Evolutionary conservation across 2,329 filamentous ascomycete genomes (phyloP).

Genomic region (Cercospora beticola): DNA sequence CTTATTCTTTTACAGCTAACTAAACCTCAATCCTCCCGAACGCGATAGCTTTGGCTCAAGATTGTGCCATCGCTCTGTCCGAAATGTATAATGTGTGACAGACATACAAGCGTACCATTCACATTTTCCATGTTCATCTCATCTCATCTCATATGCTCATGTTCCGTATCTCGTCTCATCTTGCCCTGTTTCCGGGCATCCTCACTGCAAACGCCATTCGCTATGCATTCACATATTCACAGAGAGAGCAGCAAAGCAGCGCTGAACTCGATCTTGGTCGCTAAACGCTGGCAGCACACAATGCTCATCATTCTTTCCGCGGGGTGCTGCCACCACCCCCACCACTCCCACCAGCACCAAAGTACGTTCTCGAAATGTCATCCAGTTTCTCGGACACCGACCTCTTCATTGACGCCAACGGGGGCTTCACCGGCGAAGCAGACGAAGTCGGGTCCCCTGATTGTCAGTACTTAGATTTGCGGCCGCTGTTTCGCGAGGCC

Average conservation of each 20-base stretch:
- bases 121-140: not conserved
- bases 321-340: constrained; percentile 9
- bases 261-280: not conserved
- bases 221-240: constrained; percentile 12
- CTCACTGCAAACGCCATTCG: constrained; percentile 7
- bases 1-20: not conserved
- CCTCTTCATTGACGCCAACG: constrained; percentile 1
- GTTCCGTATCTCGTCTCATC: not conserved
- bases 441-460: constrained; percentile 10
- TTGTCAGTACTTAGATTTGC: constrained; percentile 17
- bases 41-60: not conserved
- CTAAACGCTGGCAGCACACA: not conserved
- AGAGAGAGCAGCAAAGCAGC: not conserved
- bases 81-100: not conserved
- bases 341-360: constrained; percentile 1
- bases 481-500: constrained; percentile 2
- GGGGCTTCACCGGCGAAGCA: constrained; percentile 8
- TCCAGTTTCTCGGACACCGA: constrained; percentile 13
- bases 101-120: not conserved
- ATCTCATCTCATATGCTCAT: not conserved
- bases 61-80: not conserved
- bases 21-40: not conserved
- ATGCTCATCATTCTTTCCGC: constrained; percentile 6
- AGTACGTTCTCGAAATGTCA: constrained; percentile 12
- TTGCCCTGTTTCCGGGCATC: not conserved